Evolutionary conservation across 2,329 filamentous ascomycete genomes (phyloP).

Genomic region (Penicillium sp.): DNA sequence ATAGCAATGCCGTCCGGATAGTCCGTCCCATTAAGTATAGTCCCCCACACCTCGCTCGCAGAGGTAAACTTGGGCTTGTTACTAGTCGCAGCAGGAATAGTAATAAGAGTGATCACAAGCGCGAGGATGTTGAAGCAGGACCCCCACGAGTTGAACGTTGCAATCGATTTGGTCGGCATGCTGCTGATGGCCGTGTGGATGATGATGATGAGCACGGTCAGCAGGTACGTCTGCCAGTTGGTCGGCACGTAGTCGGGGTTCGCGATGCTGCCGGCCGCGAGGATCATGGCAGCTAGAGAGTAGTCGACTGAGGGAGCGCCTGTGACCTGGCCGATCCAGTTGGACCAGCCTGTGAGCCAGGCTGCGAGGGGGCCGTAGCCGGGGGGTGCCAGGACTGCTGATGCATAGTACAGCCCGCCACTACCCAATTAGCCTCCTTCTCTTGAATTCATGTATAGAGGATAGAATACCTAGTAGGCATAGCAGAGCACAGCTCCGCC

Average conservation of each 20-base stretch:
- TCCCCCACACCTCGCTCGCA: constrained; percentile 60
- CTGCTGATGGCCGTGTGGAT: constrained; percentile 65
- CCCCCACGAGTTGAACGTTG: constrained; percentile 65
- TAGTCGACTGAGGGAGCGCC: constrained; percentile 65
- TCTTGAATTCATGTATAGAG: too few species aligned
- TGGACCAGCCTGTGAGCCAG: constrained; percentile 68
- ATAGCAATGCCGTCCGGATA: constrained; percentile 65
- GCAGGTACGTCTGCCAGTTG: constrained; percentile 64
- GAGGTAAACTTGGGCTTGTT: constrained; percentile 57
- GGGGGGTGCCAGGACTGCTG: constrained; percentile 65
- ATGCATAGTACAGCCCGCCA: constrained; percentile 70
- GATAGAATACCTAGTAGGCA: constrained; percentile 58
- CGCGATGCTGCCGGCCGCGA: constrained; percentile 65
- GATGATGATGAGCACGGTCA: constrained; percentile 64
- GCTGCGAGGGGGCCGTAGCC: constrained; percentile 64
- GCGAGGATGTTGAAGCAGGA: constrained; percentile 68
- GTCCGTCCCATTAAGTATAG: constrained; percentile 62
- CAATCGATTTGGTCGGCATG: constrained; percentile 68
- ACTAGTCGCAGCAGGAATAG: constrained; percentile 61
- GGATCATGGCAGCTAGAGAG: constrained; percentile 64
- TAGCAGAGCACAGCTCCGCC: constrained; percentile 69
- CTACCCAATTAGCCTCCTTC: constrained; percentile 21
- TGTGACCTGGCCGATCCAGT: constrained; percentile 65
- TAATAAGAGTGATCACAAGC: constrained; percentile 62
- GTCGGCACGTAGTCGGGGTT: constrained; percentile 63